These are phyloP conservation scores for Davidsoniella neocaledoniae DNA, from an alignment of 2,329 filamentous ascomycete genomes.

Conservation along the genomic window DNA sequence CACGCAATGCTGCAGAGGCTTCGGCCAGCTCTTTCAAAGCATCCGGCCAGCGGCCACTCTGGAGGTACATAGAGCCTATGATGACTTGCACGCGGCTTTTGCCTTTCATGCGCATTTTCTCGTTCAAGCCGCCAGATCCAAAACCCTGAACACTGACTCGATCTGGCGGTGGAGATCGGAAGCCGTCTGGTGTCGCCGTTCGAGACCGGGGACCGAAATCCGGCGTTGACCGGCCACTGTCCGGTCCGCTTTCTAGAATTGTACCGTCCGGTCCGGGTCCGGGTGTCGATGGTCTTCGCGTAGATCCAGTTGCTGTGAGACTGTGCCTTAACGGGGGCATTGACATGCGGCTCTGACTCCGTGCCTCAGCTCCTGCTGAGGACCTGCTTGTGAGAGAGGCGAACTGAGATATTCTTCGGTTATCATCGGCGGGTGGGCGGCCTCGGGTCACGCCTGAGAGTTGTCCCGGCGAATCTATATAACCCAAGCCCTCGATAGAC, in stretches of 20 bases:
- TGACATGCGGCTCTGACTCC: conserved; percentile 56
- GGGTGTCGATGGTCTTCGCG: conserved; percentile 33
- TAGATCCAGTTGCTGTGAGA: conserved; percentile 27
- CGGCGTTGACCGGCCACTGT: conserved; percentile 31
- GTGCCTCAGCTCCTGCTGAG: conserved; percentile 36
- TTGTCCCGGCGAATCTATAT: conserved; percentile 59
- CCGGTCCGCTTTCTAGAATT: conserved; percentile 19
- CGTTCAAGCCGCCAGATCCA: conserved; percentile 51
- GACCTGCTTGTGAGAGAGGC: conserved; percentile 28
- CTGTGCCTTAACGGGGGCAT: conserved; percentile 48
- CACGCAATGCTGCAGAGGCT: conserved; percentile 58
- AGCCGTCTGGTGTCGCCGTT: conserved; percentile 25
- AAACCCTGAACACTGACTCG: conserved; percentile 55
- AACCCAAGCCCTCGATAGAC: conserved; percentile 54
- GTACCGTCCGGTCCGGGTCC: conserved; percentile 19
- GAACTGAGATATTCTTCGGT: conserved; percentile 40
- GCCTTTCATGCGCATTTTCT: conserved; percentile 64
- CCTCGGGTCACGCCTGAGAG: conserved; percentile 20
- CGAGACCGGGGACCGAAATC: conserved; percentile 17
- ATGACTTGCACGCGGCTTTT: conserved; percentile 66
- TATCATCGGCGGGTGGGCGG: conserved; percentile 16
- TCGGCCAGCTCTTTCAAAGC: conserved; percentile 72
- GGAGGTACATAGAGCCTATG: conserved; percentile 70
- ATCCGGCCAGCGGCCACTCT: conserved; percentile 79
- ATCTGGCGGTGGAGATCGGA: conserved; percentile 35